Evolutionary conservation across 2,329 filamentous ascomycete genomes (phyloP).

Genomic region (Penicillium sp.): DNA sequence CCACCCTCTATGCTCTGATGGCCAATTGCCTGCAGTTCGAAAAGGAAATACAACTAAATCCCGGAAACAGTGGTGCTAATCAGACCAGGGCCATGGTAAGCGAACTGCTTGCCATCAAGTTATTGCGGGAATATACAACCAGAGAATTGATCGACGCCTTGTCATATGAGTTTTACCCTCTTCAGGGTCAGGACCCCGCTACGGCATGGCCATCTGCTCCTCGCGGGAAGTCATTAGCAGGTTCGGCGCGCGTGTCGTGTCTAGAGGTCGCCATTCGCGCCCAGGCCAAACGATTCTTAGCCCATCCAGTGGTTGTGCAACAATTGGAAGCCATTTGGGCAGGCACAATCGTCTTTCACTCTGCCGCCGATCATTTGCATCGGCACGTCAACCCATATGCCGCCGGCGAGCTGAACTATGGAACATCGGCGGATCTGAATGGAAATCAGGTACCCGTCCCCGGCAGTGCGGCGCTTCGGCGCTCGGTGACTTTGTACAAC

Average conservation of each 20-base stretch:
- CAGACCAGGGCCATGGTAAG: constrained; percentile 81
- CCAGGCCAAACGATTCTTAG: constrained; percentile 85
- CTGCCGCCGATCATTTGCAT: constrained; percentile 77
- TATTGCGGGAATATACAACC: constrained; percentile 84
- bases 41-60: constrained; percentile 77
- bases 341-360: constrained; percentile 90
- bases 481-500: constrained; percentile 83
- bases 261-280: constrained; percentile 90
- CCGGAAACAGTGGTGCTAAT: constrained; percentile 77
- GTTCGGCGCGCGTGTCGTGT: constrained; percentile 74
- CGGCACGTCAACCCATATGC: constrained; percentile 48
- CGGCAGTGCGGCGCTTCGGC: constrained; percentile 40
- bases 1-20: constrained; percentile 82
- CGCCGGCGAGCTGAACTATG: constrained; percentile 22
- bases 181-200: constrained; percentile 66
- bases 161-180: constrained; percentile 89
- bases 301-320: constrained; percentile 85
- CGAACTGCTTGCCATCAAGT: constrained; percentile 81
- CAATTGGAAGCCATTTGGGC: constrained; percentile 98
- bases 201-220: constrained; percentile 32
- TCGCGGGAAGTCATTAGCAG: constrained; percentile 47
- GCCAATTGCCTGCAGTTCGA: constrained; percentile 90
- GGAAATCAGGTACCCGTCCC: constrained; percentile 16
- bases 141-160: constrained; percentile 88
- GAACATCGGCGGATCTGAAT: constrained; percentile 23